Conservation (phyloP, 192 early-diverging fungal species). For the Chytriomyces hyalinus region DNA sequence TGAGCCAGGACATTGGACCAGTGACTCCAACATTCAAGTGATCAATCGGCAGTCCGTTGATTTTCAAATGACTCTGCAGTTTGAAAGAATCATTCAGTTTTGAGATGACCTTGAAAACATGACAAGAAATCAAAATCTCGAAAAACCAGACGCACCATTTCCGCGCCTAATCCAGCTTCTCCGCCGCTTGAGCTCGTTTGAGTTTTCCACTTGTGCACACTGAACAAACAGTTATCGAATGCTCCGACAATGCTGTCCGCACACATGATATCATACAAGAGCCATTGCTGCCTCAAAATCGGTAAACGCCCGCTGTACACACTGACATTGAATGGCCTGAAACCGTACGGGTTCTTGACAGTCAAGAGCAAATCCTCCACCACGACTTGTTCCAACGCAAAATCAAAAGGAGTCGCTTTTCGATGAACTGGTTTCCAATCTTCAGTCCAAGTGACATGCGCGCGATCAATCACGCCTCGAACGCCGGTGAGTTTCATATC, state of each 20-base stretch:
- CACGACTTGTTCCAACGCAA: constrained; percentile 81
- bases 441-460: constrained; percentile 78
- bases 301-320: constrained; percentile 87
- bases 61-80: constrained; percentile 71
- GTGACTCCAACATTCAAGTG: constrained; percentile 83
- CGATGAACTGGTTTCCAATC: constrained; percentile 66
- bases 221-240: constrained; percentile 95
- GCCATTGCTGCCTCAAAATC: constrained; percentile 87
- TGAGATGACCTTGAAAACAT: background rate
- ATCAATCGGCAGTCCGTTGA: constrained; percentile 89
- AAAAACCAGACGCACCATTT: constrained; percentile 42
- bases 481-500: constrained; percentile 84
- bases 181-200: background rate
- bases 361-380: constrained; percentile 89
- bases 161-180: constrained; percentile 11
- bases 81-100: background rate
- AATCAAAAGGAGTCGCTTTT: constrained; percentile 73
- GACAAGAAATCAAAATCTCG: constrained; percentile 13
- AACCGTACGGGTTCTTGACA: constrained; percentile 81
- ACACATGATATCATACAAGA: constrained; percentile 87
- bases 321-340: constrained; percentile 81
- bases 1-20: constrained; percentile 95
- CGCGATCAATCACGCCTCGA: constrained; percentile 84
- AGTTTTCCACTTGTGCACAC: constrained; percentile 69
- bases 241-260: constrained; percentile 89